Base-by-base conservation (phyloP, 2,329 filamentous ascomycete genomes). In the Akanthomyces lecanii region DNA sequence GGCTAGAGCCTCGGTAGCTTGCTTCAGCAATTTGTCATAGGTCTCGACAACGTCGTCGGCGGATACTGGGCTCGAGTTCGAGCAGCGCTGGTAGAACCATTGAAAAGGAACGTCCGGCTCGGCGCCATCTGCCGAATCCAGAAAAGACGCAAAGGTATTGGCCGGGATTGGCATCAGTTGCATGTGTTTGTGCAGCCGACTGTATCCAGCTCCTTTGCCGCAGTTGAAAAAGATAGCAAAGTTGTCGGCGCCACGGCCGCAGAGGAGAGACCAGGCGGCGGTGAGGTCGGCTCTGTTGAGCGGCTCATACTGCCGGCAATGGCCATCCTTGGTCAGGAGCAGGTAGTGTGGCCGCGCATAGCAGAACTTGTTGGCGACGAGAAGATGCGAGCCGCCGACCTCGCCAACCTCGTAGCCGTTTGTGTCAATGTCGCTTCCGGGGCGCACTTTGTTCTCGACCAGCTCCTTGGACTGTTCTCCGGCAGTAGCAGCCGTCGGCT, bases 291-390 rank as follows among this genome's bases (percentile, higher is more conserved):
- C 71, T 0, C 61, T 21, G 40, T 72, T 71, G 23, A 82, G 68
- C 2, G 74, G 69, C 62, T 82, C 77, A 44, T 77, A 69, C 68
- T 83, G 81, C n/a, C 79, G 73, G 11, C 73, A 72, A 63, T 76
- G 76, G 2, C 79, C 81, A 66, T 83, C 77, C 5, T 71, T 64
- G 1, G 81, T 82, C 61, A 83, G 69, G 18, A 82, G 71, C 16
- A 83, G 71, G 3, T 79, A 70, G 65, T 82, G 81, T 3, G 81
- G 80, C 10, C 77, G 68, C 63, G 78, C 79, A 16, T 79, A 77
- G 63, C 76, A 78, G 66, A 81, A 83, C 61, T 80, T 77, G 69
- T 84, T 84, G 63, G 79, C 69, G 1, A 76, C 72, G 8, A 84
- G 71, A 21, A 78, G 69, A 62, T 84, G 81, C 0, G 79, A 78